Conservation (phyloP, 805 yeast species). For the Candida hungchunana region DNA sequence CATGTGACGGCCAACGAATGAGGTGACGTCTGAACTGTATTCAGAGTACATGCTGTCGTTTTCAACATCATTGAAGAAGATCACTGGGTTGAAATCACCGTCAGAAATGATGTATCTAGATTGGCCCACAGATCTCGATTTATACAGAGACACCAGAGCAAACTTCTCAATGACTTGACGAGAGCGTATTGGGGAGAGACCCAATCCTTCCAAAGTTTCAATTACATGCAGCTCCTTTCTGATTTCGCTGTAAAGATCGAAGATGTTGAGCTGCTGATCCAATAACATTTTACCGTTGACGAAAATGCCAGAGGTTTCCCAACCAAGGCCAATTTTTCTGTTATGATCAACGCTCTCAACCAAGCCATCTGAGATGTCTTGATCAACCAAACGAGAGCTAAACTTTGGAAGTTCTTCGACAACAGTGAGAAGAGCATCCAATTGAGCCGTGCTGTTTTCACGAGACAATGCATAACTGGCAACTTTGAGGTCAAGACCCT, state of each 20-base stretch:
- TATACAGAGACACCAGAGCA: conserved; percentile 28
- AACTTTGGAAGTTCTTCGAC: conserved; percentile 54
- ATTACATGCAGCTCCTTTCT: conserved; percentile 33
- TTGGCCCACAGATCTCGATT: conserved; percentile 16
- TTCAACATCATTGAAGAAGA: conserved; percentile 78
- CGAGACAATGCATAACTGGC: conserved; percentile 29
- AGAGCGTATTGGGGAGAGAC: conserved; percentile 31
- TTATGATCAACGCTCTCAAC: conserved; percentile 29
- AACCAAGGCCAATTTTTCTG: conserved; percentile 34
- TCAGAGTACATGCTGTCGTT: conserved; percentile 49
- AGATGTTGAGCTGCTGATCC: conserved; percentile 39
- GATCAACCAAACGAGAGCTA: conserved; percentile 30
- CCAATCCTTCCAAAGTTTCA: conserved; percentile 27
- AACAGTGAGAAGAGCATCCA: conserved; percentile 35
- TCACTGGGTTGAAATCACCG: conserved; percentile 35
- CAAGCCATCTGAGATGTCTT: conserved; percentile 24
- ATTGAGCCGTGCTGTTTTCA: conserved; percentile 28
- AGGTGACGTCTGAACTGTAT: conserved; percentile 40
- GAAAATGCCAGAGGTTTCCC: conserved; percentile 48
- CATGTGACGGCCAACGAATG: conserved; percentile 42
- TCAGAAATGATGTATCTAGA: conserved; percentile 28
- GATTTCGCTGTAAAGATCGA: conserved; percentile 36
- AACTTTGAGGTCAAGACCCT: conserved; percentile 37
- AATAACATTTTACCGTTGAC: conserved; percentile 65
- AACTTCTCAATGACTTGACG: conserved; percentile 37